phyloP scores from a whole-genome alignment of 2,329 filamentous ascomycete genomes.

The Trichoderma sp. region DNA sequence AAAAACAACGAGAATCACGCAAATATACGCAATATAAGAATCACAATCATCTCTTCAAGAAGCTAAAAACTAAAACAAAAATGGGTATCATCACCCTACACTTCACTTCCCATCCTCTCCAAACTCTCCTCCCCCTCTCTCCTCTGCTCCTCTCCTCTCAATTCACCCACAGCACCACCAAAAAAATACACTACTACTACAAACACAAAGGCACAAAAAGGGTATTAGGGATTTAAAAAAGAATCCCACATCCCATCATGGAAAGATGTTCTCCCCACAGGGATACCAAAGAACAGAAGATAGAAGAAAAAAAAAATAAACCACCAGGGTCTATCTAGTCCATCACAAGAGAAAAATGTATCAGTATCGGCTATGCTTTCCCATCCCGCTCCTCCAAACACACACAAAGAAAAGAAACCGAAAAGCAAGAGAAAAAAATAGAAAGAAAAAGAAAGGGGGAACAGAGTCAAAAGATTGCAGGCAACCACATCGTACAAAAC shows the following conservation, averaged over 20 bases:
- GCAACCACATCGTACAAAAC: not conserved
- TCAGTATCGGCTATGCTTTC: not conserved
- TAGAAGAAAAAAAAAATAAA: not conserved
- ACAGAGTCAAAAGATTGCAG: not conserved
- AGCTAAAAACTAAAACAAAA: not conserved
- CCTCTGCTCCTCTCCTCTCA: not conserved
- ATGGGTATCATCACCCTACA: conserved; percentile 14
- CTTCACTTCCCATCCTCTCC: not conserved
- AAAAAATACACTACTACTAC: not conserved
- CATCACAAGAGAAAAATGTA: not conserved
- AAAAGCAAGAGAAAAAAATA: not conserved
- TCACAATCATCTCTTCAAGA: not conserved
- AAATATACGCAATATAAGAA: too few relatives aligned
- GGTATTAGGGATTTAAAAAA: too few relatives aligned
- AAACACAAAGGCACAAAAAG: not conserved
- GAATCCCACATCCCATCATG: not conserved
- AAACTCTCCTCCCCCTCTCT: not conserved
- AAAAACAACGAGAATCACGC: not conserved
- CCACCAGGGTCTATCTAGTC: conserved; percentile 19
- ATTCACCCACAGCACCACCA: not conserved
- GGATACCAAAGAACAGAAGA: not conserved
- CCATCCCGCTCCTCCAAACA: not conserved
- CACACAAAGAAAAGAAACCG: not conserved
- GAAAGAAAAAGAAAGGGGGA: not conserved
- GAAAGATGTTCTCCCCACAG: not conserved